These are phyloP conservation scores for Globisporangium paddicum DNA, from an alignment of 352 stramenopile genomes.

Conservation along the genomic window DNA sequence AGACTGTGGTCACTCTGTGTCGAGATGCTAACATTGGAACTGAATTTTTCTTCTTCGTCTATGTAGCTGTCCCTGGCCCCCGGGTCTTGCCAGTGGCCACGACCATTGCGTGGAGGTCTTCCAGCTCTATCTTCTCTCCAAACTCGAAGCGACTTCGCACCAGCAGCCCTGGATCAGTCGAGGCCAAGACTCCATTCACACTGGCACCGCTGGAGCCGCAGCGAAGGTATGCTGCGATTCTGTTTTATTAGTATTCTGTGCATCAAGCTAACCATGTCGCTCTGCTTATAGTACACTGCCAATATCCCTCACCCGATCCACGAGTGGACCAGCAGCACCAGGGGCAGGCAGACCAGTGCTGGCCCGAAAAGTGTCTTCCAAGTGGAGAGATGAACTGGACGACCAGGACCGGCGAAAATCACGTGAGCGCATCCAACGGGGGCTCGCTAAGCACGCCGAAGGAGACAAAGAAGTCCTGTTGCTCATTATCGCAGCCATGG, in stretches of 20 bases:
- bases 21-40: background rate
- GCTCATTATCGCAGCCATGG: constrained; percentile 55
- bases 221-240: background rate
- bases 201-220: constrained; percentile 5
- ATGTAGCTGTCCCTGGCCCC: constrained; percentile 8
- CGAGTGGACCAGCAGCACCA: constrained; percentile 5
- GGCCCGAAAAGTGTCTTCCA: constrained; percentile 31
- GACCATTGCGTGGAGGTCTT: constrained; percentile 17
- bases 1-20: background rate
- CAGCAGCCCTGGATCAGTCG: background rate
- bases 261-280: background rate
- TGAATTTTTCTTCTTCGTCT: too few species aligned
- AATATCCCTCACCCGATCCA: constrained; percentile 1
- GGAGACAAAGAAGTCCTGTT: constrained; percentile 67
- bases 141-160: constrained; percentile 10
- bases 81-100: constrained; percentile 14
- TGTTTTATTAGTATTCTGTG: background rate
- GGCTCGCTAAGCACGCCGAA: constrained; percentile 43
- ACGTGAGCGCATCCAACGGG: constrained; percentile 57
- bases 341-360: constrained; percentile 32
- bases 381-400: constrained; percentile 62
- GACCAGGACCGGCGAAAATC: constrained; percentile 52
- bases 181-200: constrained; percentile 2
- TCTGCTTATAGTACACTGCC: constrained; percentile 3
- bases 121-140: constrained; percentile 14